Conservation (phyloP, 352 stramenopile species). For the Phytophthora europaea region DNA sequence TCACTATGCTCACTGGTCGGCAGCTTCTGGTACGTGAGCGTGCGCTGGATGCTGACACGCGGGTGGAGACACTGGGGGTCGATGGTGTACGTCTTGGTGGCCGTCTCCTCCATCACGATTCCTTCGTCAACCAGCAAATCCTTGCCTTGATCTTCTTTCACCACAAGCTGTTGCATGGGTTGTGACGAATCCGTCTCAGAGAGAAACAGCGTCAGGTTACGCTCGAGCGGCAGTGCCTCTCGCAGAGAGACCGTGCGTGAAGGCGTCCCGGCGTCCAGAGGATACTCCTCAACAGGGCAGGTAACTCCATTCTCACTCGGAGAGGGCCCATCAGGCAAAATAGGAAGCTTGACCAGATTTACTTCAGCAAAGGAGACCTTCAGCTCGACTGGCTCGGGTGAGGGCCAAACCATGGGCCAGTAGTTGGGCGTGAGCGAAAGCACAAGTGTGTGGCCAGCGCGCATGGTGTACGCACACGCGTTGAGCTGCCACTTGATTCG, state of each 20-base stretch:
- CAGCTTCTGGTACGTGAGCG: conserved; percentile 57
- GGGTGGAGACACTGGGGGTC: conserved; percentile 45
- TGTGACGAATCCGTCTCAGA: conserved; percentile 48
- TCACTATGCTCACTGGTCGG: conserved; percentile 17
- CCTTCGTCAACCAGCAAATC: conserved; percentile 58
- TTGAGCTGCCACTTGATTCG: conserved; percentile 52
- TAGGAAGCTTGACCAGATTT: conserved; percentile 50
- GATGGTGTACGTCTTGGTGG: conserved; percentile 53
- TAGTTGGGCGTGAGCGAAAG: conserved; percentile 56
- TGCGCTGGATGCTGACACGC: conserved; percentile 45
- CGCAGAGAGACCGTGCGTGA: conserved; percentile 44
- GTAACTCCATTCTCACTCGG: neutral
- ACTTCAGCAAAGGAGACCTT: conserved; percentile 35
- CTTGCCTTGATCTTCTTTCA: conserved; percentile 56
- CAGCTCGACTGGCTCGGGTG: conserved; percentile 48
- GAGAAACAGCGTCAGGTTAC: conserved; percentile 42
- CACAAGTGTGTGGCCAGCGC: conserved; percentile 42
- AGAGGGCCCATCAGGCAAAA: conserved; percentile 17
- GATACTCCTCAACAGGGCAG: conserved; percentile 49
- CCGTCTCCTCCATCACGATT: conserved; percentile 59
- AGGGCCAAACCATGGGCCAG: conserved; percentile 65
- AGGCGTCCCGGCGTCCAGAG: conserved; percentile 40
- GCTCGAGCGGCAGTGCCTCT: conserved; percentile 44
- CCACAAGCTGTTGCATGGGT: conserved; percentile 42
- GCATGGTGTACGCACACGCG: conserved; percentile 52